These are phyloP conservation scores for Cutaneotrichosporon arboriforme DNA, from an alignment of 1,284 basidiomycete genomes.

Conservation along the genomic window DNA sequence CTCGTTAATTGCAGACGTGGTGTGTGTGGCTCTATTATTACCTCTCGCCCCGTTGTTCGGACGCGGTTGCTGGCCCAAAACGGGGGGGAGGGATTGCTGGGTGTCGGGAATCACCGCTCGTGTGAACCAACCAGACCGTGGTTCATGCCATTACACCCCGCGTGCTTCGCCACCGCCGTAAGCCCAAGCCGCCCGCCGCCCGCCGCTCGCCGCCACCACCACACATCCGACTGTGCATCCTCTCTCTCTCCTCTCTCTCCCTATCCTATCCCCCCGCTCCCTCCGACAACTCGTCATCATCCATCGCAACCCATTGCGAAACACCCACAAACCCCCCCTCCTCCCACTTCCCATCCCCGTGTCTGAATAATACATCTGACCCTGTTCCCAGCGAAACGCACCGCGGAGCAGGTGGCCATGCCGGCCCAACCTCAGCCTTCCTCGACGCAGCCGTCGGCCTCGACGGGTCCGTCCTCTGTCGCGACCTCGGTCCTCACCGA, in stretches of 20 bases:
- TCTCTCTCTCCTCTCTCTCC: not conserved
- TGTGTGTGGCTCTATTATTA: no score
- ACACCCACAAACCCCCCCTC: no score
- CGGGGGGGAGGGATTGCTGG: no score
- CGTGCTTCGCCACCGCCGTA: no score
- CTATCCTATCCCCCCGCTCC: no score
- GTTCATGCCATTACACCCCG: not conserved
- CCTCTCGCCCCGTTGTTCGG: no score
- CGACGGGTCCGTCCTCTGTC: conserved; percentile 31
- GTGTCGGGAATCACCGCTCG: not conserved
- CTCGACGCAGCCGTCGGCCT: conserved; percentile 12
- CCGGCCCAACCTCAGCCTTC: conserved; percentile 12
- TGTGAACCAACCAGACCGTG: not conserved
- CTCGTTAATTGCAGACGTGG: no score
- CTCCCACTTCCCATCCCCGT: not conserved
- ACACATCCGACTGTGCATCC: not conserved
- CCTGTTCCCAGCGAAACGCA: not conserved
- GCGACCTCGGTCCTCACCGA: conserved; percentile 47
- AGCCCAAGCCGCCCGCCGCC: not conserved
- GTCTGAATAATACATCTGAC: not conserved
- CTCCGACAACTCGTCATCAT: not conserved
- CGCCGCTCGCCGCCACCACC: no score
- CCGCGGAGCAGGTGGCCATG: conserved; percentile 11
- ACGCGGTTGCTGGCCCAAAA: no score
- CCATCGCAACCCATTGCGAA: not conserved